A percentile compares a stretch with the other conserved stretches of the same genome.
These are phyloP conservation scores for Guillardia theta DNA, from an alignment of 78 protist genomes.

Conservation along the genomic window DNA sequence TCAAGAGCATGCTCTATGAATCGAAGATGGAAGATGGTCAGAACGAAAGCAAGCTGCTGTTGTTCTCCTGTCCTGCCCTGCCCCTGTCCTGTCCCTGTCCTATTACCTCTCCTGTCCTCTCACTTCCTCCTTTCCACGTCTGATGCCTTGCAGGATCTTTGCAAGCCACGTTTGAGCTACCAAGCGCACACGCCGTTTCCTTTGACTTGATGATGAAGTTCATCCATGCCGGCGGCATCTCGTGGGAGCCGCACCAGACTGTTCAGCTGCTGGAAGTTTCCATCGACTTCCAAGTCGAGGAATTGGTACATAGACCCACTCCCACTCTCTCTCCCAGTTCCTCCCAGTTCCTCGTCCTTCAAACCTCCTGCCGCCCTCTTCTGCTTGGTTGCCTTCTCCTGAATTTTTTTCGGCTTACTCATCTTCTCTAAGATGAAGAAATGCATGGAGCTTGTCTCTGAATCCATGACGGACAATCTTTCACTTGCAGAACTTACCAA, in stretches of 20 bases:
- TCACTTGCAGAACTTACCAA: background rate
- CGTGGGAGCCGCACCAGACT: background rate
- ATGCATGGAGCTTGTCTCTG: slow-evolving; percentile 9
- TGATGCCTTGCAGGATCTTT: background rate
- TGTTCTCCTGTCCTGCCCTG: too few relatives aligned
- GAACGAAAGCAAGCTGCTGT: too few relatives aligned
- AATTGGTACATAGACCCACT: background rate
- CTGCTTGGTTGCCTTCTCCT: too few relatives aligned
- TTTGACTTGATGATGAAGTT: background rate
- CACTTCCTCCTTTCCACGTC: background rate
- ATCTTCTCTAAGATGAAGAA: background rate
- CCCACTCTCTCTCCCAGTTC: background rate
- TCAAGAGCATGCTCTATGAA: background rate
- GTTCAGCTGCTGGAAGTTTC: background rate
- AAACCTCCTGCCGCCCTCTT: too few relatives aligned
- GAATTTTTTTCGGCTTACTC: too few relatives aligned
- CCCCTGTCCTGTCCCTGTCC: too few relatives aligned
- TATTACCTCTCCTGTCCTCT: too few relatives aligned
- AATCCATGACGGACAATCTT: background rate
- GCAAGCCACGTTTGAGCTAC: background rate
- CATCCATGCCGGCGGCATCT: background rate
- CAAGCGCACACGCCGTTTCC: background rate
- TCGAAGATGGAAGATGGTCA: background rate
- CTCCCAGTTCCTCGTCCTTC: too few relatives aligned
- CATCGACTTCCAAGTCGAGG: background rate